phyloP scores from a whole-genome alignment of 129 eudicot species.

The Centella asiatica region DNA sequence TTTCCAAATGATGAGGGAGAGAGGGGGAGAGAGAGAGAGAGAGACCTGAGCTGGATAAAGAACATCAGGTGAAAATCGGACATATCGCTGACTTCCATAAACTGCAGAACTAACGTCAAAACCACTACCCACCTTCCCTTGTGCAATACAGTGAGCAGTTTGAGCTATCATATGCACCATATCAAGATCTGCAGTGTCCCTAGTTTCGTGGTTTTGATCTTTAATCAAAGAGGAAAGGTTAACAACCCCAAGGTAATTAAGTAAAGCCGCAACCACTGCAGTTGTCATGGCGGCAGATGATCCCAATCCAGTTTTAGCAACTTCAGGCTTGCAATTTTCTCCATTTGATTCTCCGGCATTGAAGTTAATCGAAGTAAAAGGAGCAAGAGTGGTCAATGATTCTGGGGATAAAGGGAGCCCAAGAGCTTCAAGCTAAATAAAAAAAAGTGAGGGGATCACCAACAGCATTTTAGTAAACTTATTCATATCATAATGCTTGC shows the following conservation, averaged over 20 bases:
- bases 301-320: constrained; percentile 96
- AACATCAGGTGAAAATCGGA: constrained; percentile 92
- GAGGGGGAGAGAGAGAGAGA: constrained; percentile 13
- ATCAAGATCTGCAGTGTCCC: background rate
- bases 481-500: background rate
- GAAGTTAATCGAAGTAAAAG: constrained; percentile 71
- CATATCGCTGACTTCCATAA: constrained; percentile 85
- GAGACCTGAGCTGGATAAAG: constrained; percentile 87
- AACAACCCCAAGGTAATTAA: constrained; percentile 53
- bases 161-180: constrained; percentile 51
- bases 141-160: constrained; percentile 91
- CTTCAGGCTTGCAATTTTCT: constrained; percentile 72
- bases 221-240: background rate
- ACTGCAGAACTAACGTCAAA: constrained; percentile 93
- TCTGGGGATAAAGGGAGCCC: constrained; percentile 84
- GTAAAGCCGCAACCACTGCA: constrained; percentile 90
- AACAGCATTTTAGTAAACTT: background rate
- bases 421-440: constrained; percentile 71
- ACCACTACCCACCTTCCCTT: constrained; percentile 93
- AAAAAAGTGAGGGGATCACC: background rate
- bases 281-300: constrained; percentile 99
- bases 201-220: background rate
- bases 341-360: constrained; percentile 49
- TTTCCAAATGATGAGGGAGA: background rate
- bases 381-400: constrained; percentile 69